A percentile compares a stretch with the other conserved stretches of the same genome.
phyloP scores from a whole-genome alignment of 495 filamentous ascomycete genomes.

The Haplographium delicatum region DNA sequence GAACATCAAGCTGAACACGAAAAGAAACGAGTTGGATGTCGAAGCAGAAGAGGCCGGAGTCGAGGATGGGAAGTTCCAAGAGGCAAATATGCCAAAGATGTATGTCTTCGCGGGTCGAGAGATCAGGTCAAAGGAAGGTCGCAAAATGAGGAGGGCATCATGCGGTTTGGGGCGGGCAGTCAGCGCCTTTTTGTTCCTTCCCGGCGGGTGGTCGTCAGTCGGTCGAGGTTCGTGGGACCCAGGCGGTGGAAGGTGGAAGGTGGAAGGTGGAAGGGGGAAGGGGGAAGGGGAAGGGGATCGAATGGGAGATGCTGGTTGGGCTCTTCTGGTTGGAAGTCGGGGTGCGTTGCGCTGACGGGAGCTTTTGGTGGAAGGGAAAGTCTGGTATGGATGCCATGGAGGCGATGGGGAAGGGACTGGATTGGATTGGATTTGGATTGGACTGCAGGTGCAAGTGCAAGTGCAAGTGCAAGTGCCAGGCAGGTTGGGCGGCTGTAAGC shows the following conservation, averaged over 20 bases:
- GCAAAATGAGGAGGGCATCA: not conserved
- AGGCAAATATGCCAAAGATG: too few relatives aligned
- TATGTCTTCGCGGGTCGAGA: not conserved
- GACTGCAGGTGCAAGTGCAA: too few relatives aligned
- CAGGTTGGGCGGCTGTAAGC: not conserved
- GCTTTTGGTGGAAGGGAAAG: too few relatives aligned
- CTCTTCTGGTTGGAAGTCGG: not conserved
- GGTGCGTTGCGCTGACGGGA: too few relatives aligned
- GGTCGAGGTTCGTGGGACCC: not conserved
- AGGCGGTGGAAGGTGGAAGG: not conserved
- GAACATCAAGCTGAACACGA: not conserved
- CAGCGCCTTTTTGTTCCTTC: constrained; percentile 1
- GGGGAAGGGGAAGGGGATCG: not conserved
- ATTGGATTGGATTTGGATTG: too few relatives aligned
- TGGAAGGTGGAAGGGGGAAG: not conserved
- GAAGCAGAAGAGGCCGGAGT: not conserved
- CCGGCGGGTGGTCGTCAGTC: not conserved
- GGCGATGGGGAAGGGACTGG: too few relatives aligned
- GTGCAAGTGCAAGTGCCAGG: too few relatives aligned
- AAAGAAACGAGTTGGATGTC: not conserved
- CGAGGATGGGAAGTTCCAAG: too few relatives aligned
- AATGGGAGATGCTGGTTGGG: not conserved
- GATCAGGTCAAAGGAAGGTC: not conserved
- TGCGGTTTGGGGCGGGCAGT: not conserved
- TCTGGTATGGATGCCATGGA: too few relatives aligned